phyloP scores from a whole-genome alignment of 2,329 filamentous ascomycete genomes.

The Aspergillus brunneoviolaceus region DNA sequence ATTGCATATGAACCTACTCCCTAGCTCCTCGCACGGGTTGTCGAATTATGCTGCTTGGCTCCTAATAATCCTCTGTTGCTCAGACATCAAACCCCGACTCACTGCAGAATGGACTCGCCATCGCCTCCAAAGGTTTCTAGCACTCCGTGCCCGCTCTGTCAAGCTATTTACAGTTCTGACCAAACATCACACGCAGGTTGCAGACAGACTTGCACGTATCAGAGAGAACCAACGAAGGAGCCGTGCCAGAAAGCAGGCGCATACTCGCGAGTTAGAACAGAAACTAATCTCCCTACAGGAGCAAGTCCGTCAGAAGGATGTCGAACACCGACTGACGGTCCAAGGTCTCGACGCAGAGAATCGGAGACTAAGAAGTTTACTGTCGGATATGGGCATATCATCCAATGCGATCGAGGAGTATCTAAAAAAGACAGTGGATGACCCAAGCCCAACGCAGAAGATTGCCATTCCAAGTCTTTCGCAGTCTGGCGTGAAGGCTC shows the following conservation, averaged over 20 bases:
- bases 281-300: slow-evolving; percentile 29
- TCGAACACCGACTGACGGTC: slow-evolving; percentile 33
- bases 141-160: neutral
- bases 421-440: slow-evolving; percentile 21
- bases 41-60: no score
- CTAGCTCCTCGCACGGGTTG: no score
- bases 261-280: slow-evolving; percentile 38
- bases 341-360: slow-evolving; percentile 39
- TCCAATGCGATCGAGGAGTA: slow-evolving; percentile 28
- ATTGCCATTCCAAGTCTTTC: slow-evolving; percentile 37
- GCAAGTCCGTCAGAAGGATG: slow-evolving; percentile 31
- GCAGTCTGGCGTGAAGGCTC: slow-evolving; percentile 1
- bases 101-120: no score
- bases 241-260: slow-evolving; percentile 36
- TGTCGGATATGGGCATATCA: slow-evolving; percentile 28
- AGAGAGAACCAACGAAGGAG: slow-evolving; percentile 42
- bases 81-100: no score
- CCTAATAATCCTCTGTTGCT: no score
- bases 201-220: slow-evolving; percentile 41
- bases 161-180: neutral
- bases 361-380: slow-evolving; percentile 26
- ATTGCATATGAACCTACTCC: no score
- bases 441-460: slow-evolving; percentile 25
- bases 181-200: neutral
- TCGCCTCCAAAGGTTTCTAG: slow-evolving; percentile 14